Conservation (phyloP, 805 yeast species). For the Yamadazyma olivae region DNA sequence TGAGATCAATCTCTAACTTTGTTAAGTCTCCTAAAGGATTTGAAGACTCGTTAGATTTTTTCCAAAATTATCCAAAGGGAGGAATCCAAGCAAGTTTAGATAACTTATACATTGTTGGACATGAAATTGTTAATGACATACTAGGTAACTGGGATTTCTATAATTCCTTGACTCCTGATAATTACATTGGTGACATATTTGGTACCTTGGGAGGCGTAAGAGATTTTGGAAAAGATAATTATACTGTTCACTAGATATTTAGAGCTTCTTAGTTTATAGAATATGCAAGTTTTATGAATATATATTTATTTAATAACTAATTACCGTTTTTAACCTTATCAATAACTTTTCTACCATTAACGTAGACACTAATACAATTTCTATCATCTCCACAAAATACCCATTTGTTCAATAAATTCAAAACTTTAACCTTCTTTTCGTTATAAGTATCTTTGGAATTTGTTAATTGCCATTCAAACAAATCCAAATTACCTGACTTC, state of each 20-base stretch:
- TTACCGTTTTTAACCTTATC: conserved; percentile 27
- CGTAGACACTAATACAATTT: conserved; percentile 78
- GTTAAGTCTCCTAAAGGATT: conserved; percentile 44
- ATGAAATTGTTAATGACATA: conserved; percentile 53
- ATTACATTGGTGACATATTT: conserved; percentile 60
- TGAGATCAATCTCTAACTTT: conserved; percentile 63
- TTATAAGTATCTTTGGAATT: conserved; percentile 11
- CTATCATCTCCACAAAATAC: conserved; percentile 92
- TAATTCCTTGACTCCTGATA: conserved; percentile 33
- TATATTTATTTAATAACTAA: conserved; percentile 3
- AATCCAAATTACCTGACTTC: conserved; percentile 57
- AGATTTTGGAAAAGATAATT: conserved; percentile 32
- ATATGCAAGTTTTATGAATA: neutral
- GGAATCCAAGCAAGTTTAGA: conserved; percentile 46
- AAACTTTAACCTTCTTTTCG: conserved; percentile 30
- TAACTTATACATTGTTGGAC: conserved; percentile 53
- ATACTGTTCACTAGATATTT: conserved; percentile 6
- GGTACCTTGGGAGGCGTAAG: conserved; percentile 49
- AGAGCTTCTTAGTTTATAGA: neutral
- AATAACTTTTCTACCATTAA: conserved; percentile 67
- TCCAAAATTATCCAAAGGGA: conserved; percentile 48
- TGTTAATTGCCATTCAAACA: conserved; percentile 72
- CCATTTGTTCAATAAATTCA: conserved; percentile 80
- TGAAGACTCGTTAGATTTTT: conserved; percentile 44
- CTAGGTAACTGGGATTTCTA: conserved; percentile 44